phyloP scores from a whole-genome alignment of 2,329 filamentous ascomycete species.

The Ceratocystis harringtonii region DNA sequence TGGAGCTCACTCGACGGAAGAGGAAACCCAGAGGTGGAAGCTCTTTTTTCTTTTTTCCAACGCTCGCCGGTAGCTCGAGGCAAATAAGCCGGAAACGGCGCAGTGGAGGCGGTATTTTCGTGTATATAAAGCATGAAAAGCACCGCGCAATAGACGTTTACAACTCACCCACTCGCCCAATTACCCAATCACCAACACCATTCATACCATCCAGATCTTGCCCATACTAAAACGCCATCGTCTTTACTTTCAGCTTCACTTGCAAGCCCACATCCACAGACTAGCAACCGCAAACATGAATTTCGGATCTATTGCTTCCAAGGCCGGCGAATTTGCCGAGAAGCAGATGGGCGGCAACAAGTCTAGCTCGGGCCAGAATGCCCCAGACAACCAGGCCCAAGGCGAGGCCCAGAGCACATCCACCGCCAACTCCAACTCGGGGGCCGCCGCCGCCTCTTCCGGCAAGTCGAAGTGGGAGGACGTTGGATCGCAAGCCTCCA shows the following conservation, averaged over 20 bases:
- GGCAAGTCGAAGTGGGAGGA: conserved; percentile 13
- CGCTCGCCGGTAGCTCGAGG: not conserved
- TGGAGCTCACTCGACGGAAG: not conserved
- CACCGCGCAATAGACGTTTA: not conserved
- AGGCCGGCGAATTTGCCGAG: conserved; percentile 20
- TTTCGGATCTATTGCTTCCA: conserved; percentile 20
- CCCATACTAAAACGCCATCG: not conserved
- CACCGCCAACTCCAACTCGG: not conserved
- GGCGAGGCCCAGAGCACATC: not conserved
- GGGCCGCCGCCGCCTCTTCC: not conserved
- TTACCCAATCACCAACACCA: not conserved
- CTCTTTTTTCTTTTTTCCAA: not conserved
- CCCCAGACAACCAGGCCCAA: not conserved
- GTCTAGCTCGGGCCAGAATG: conserved; percentile 5
- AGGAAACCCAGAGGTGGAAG: not conserved
- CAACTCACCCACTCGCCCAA: not conserved
- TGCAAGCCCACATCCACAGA: not conserved
- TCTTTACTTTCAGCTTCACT: not conserved
- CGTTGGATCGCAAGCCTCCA: conserved; percentile 16
- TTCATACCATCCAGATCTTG: not conserved
- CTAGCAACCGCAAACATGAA: conserved; percentile 19
- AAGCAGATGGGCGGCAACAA: conserved; percentile 10
- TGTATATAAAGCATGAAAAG: not conserved
- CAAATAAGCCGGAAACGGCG: not conserved
- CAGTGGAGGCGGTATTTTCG: not conserved